These are phyloP conservation scores for Xerocomus spinulosus DNA, from an alignment of 768 basidiomycete species.

Conservation along the genomic window DNA sequence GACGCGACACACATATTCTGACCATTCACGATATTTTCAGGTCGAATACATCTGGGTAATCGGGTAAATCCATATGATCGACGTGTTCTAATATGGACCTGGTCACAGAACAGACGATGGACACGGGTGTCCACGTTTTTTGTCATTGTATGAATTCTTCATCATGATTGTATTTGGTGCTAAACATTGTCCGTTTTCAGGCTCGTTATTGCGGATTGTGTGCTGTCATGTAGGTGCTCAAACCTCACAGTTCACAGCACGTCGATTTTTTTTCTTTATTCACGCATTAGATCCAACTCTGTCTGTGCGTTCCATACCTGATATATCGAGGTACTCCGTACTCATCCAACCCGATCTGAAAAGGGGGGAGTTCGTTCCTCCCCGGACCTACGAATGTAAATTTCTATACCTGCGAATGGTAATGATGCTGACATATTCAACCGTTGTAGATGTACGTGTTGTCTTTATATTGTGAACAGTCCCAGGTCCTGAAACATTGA, in stretches of 20 bases:
- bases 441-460: neutral
- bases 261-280: neutral
- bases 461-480: neutral
- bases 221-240: neutral
- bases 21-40: neutral
- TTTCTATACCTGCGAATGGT: neutral
- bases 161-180: neutral
- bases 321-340: too few relatives aligned
- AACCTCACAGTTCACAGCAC: too few relatives aligned
- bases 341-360: neutral
- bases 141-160: neutral
- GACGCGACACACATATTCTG: neutral
- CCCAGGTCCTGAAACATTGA: too few relatives aligned
- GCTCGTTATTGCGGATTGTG: slow-evolving; percentile 4
- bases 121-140: neutral
- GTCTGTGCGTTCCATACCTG: neutral
- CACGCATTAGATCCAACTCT: neutral
- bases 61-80: neutral
- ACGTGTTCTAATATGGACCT: neutral
- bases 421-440: neutral
- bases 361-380: neutral
- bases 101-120: neutral
- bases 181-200: neutral
- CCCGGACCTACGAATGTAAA: neutral
- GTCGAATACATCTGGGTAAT: neutral